These are phyloP conservation scores for Penicillium goetzii DNA, from an alignment of 495 filamentous ascomycete genomes.

Conservation along the genomic window DNA sequence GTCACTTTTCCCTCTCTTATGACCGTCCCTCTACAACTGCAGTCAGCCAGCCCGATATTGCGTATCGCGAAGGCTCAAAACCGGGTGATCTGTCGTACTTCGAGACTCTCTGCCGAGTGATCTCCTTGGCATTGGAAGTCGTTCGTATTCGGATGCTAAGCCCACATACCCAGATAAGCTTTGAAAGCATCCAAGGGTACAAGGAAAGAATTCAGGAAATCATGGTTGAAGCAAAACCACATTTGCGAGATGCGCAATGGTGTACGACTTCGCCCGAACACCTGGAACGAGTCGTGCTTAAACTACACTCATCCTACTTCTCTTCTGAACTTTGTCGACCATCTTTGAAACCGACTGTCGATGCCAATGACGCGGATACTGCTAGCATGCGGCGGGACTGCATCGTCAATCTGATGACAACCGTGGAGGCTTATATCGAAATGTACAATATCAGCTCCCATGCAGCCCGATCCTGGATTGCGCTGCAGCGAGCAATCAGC, in stretches of 20 bases:
- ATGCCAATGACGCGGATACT: slow-evolving; percentile 40
- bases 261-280: slow-evolving; percentile 55
- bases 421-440: slow-evolving; percentile 52
- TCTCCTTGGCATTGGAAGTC: slow-evolving; percentile 57
- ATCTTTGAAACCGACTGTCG: slow-evolving; percentile 49
- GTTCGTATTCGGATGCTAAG: slow-evolving; percentile 58
- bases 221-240: slow-evolving; percentile 54
- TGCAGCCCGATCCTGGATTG: slow-evolving; percentile 52
- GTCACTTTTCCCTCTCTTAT: slow-evolving; percentile 62
- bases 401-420: slow-evolving; percentile 45
- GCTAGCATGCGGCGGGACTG: slow-evolving; percentile 51
- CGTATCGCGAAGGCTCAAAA: slow-evolving; percentile 43
- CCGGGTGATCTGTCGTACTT: slow-evolving; percentile 53
- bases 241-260: slow-evolving; percentile 53
- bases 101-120: slow-evolving; percentile 57
- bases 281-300: slow-evolving; percentile 58
- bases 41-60: slow-evolving; percentile 53
- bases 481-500: slow-evolving; percentile 52
- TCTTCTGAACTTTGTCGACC: slow-evolving; percentile 63
- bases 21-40: slow-evolving; percentile 59
- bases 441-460: slow-evolving; percentile 50
- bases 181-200: slow-evolving; percentile 52
- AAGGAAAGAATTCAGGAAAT: slow-evolving; percentile 55
- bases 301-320: slow-evolving; percentile 62
- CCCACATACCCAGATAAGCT: slow-evolving; percentile 46